Evolutionary conservation across 441 rosid genomes (phyloP).

Genomic region (Gossypium gossypioides): DNA sequence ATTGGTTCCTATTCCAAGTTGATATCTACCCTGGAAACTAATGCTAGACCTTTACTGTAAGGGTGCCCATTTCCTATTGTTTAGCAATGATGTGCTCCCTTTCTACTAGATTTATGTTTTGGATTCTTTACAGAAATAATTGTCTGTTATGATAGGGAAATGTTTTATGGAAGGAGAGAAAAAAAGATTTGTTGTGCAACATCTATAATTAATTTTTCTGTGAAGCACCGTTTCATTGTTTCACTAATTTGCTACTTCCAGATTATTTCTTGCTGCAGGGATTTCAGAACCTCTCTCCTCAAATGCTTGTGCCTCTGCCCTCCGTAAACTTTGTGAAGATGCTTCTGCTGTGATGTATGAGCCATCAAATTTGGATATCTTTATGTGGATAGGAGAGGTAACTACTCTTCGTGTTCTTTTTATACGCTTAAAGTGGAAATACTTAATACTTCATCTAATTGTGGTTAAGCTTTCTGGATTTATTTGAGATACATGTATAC

Average conservation of each 20-base stretch:
- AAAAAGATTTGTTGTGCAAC: background rate
- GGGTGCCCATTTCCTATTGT: slow-evolving; percentile 22
- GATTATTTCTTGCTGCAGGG: slow-evolving; percentile 92
- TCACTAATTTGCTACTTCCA: slow-evolving; percentile 50
- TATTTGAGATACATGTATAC: background rate
- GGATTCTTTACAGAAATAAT: background rate
- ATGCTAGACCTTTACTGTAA: slow-evolving; percentile 67
- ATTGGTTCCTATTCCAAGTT: slow-evolving; percentile 91
- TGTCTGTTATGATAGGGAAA: background rate
- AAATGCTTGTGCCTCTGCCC: slow-evolving; percentile 76
- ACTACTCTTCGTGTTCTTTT: slow-evolving; percentile 10
- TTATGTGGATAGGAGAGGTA: slow-evolving; percentile 94
- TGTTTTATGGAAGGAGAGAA: background rate
- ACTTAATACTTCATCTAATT: background rate
- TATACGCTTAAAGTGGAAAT: background rate
- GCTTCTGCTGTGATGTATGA: slow-evolving; percentile 56
- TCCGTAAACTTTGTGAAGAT: slow-evolving; percentile 89
- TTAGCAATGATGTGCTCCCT: background rate
- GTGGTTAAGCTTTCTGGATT: background rate
- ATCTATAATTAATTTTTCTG: background rate
- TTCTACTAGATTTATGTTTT: background rate
- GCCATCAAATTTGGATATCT: slow-evolving; percentile 77
- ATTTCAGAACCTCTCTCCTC: slow-evolving; percentile 67
- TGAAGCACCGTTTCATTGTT: slow-evolving; percentile 15
- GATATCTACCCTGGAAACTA: slow-evolving; percentile 61